A percentile compares a stretch with the other conserved stretches of the same genome.
These are phyloP conservation scores for Yamadazyma membranifaciens DNA, from an alignment of 1,139 yeast genomes.

Conservation along the genomic window DNA sequence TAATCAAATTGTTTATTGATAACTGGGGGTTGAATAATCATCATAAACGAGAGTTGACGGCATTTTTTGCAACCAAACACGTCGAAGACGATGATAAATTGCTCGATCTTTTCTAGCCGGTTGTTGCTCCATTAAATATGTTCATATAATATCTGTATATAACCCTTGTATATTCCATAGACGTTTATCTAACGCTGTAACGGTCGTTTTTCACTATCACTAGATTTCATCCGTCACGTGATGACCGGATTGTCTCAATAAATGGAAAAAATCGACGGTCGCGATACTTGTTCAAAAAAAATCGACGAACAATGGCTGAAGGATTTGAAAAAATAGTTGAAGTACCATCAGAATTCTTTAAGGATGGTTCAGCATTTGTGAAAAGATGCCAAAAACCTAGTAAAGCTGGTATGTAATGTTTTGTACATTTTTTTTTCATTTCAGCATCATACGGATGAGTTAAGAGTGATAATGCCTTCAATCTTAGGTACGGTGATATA, in stretches of 20 bases:
- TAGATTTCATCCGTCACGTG: too few relatives aligned
- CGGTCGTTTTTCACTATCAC: too few relatives aligned
- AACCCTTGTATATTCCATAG: too few relatives aligned
- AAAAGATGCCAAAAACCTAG: constrained; percentile 93
- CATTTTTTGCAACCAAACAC: background rate
- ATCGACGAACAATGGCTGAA: constrained; percentile 42
- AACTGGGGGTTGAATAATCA: constrained; percentile 12
- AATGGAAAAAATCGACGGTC: background rate
- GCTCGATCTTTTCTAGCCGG: constrained; percentile 31
- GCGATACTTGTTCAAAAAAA: constrained; percentile 2
- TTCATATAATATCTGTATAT: too few relatives aligned
- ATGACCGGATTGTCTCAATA: background rate
- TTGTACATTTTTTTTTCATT: background rate
- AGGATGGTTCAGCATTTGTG: constrained; percentile 86
- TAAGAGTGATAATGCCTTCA: too few relatives aligned
- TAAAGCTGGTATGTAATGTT: constrained; percentile 59
- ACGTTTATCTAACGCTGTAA: too few relatives aligned
- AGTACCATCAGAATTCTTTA: constrained; percentile 86
- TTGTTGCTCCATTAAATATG: too few relatives aligned
- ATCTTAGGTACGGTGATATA: too few relatives aligned
- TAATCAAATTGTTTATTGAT: constrained; percentile 5
- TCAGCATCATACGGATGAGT: too few relatives aligned
- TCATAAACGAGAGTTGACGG: background rate
- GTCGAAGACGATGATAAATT: constrained; percentile 31
- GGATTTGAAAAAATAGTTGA: constrained; percentile 83